Evolutionary conservation across 176 grass and related monocot species (phyloP).

Genomic region (Tuctoria greenei): DNA sequence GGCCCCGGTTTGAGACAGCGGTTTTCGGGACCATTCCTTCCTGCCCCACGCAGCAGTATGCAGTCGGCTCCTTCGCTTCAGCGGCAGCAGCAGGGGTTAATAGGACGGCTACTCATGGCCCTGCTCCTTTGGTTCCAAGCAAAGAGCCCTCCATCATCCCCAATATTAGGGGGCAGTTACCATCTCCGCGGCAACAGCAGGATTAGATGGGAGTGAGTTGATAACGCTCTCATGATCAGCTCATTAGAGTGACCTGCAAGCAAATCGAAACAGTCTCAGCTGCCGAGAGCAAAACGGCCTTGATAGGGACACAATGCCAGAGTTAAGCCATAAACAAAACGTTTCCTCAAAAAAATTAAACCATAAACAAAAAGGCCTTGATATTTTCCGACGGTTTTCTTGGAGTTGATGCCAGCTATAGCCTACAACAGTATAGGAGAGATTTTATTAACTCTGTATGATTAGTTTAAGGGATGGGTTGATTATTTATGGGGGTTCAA

Average conservation of each 20-base stretch:
- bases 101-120: not conserved
- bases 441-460: not conserved
- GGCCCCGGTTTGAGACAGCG: constrained; percentile 14
- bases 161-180: constrained; percentile 10
- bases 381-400: constrained; percentile 34
- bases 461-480: constrained; percentile 24
- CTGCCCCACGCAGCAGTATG: not conserved
- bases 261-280: constrained; percentile 17
- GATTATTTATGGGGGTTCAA: not conserved
- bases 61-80: not conserved
- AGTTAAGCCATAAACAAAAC: not conserved
- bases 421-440: not conserved
- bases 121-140: constrained; percentile 58
- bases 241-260: constrained; percentile 51
- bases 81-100: not conserved
- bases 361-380: constrained; percentile 1
- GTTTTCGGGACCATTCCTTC: constrained; percentile 27
- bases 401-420: constrained; percentile 36
- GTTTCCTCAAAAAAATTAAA: no score
- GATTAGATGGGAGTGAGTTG: constrained; percentile 13
- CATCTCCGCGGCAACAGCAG: constrained; percentile 33
- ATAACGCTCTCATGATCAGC: not conserved
- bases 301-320: not conserved
- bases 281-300: not conserved
- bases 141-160: constrained; percentile 38